Conservation (phyloP, 768 basidiomycete genomes). For the Boletus barrowsii region DNA sequence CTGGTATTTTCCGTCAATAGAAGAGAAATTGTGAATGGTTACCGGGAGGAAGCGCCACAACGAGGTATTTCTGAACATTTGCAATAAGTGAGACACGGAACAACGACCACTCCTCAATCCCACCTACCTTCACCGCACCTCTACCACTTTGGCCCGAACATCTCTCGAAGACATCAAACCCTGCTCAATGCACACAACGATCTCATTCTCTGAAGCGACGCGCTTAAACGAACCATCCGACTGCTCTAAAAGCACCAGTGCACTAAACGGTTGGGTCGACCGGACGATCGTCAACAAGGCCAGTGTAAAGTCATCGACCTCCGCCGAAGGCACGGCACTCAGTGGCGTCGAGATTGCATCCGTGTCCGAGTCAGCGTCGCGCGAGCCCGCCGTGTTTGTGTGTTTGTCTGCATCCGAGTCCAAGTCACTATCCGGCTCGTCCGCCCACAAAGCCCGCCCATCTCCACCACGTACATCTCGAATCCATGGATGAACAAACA, state of each 20-base stretch:
- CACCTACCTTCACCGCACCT: neutral
- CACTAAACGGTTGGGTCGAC: neutral
- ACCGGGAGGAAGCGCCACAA: too few species aligned
- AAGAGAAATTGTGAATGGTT: too few species aligned
- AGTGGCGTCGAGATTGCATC: neutral
- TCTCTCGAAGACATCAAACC: neutral
- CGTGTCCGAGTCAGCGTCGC: neutral
- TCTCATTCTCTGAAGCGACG: neutral
- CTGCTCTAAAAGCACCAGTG: neutral
- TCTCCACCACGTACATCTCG: neutral
- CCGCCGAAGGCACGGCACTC: neutral
- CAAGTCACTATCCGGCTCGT: neutral
- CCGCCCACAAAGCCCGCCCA: neutral
- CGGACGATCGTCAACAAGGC: neutral
- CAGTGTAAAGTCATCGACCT: neutral
- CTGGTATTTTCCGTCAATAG: too few species aligned
- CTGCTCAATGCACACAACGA: neutral
- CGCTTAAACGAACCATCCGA: neutral
- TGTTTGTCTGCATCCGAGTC: neutral
- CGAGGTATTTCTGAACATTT: too few species aligned
- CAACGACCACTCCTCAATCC: too few species aligned
- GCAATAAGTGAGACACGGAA: too few species aligned
- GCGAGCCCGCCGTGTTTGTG: too few species aligned
- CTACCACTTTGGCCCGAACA: neutral
- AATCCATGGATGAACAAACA: conserved; percentile 14